Evolutionary conservation across 2,329 filamentous ascomycete genomes (phyloP).

Genomic region (Penicillium sp.): DNA sequence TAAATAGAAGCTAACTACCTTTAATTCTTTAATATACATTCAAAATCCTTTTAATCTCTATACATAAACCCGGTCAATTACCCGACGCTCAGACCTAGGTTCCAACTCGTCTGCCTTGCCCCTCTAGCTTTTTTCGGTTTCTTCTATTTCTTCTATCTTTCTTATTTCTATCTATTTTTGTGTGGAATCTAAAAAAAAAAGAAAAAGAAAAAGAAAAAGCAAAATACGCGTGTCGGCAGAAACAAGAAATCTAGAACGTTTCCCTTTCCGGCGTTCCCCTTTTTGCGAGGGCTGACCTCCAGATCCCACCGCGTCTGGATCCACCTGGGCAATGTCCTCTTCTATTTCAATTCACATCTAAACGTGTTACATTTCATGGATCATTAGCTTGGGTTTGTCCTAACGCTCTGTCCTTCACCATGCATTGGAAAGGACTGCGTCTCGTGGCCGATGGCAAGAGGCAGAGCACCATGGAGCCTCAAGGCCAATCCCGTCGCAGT

Average conservation of each 20-base stretch:
- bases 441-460: constrained; percentile 39
- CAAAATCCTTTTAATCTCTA: background rate
- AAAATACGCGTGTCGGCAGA: constrained; percentile 1
- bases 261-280: constrained; percentile 27
- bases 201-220: background rate
- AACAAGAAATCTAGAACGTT: constrained; percentile 9
- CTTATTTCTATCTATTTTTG: background rate
- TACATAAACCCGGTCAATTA: constrained; percentile 2
- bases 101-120: constrained; percentile 16
- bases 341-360: background rate
- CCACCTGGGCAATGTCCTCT: constrained; percentile 18
- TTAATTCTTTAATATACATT: background rate
- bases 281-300: constrained; percentile 27
- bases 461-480: constrained; percentile 34
- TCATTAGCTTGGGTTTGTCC: background rate
- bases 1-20: background rate
- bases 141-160: background rate
- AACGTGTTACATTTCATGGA: constrained; percentile 4
- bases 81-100: constrained; percentile 7
- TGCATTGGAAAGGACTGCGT: constrained; percentile 45
- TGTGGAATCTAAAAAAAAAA: background rate
- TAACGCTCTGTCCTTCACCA: constrained; percentile 25
- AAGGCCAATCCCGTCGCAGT: constrained; percentile 34
- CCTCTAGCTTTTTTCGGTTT: background rate
- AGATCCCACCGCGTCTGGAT: constrained; percentile 29